These are phyloP conservation scores for Coelastrella sp. DNA, from an alignment of 139 green algal genomes.

Conservation along the genomic window DNA sequence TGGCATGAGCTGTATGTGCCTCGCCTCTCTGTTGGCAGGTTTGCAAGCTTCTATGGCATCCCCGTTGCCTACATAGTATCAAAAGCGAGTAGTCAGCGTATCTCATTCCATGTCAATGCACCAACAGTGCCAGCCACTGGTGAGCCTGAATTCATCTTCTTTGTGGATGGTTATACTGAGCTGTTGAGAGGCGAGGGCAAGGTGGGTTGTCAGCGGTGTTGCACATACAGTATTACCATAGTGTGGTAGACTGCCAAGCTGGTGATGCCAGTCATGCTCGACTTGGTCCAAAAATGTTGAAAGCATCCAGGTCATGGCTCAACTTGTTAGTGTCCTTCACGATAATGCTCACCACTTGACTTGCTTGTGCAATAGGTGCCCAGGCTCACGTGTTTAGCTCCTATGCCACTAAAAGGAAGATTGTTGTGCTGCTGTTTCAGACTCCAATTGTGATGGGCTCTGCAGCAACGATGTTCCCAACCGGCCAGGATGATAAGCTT, in stretches of 20 bases:
- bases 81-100: neutral
- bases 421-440: neutral
- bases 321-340: neutral
- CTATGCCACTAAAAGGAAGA: neutral
- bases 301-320: neutral
- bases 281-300: neutral
- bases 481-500: neutral
- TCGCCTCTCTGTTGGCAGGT: neutral
- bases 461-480: neutral
- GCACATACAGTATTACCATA: too few species aligned
- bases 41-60: neutral
- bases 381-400: neutral
- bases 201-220: neutral
- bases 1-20: too few species aligned
- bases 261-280: neutral
- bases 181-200: conserved; percentile 3
- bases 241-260: neutral
- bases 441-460: neutral
- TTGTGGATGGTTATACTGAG: neutral
- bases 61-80: neutral
- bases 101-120: neutral
- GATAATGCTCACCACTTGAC: neutral
- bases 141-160: neutral
- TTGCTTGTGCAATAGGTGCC: neutral
- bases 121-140: neutral